A percentile compares a stretch with the other conserved stretches of the same genome.
Conservation (phyloP, 495 filamentous ascomycete species). For the Aspergillus steynii region DNA sequence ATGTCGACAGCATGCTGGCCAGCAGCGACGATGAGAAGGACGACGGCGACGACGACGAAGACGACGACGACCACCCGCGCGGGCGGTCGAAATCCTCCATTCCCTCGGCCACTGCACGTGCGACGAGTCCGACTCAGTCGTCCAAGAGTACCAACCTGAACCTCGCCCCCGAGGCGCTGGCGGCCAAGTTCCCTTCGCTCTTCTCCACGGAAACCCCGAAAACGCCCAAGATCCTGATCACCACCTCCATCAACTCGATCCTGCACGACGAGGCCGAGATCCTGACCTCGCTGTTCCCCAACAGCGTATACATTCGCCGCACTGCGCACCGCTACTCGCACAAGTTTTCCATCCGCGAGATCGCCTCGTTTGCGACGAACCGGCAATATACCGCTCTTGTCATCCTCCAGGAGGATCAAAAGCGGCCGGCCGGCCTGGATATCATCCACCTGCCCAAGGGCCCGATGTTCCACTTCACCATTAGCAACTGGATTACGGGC, state of each 20-base stretch:
- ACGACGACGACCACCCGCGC: conserved; percentile 40
- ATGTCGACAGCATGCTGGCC: conserved; percentile 49
- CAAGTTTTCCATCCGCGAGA: conserved; percentile 88
- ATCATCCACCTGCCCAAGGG: conserved; percentile 81
- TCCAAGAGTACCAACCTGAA: conserved; percentile 70
- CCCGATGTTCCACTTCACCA: conserved; percentile 83
- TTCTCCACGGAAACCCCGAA: conserved; percentile 62
- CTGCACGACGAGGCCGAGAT: conserved; percentile 79
- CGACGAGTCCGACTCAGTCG: conserved; percentile 58
- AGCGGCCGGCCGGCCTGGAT: conserved; percentile 72
- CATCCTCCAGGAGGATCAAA: conserved; percentile 81
- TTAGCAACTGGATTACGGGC: conserved; percentile 84
- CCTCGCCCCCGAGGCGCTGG: conserved; percentile 66
- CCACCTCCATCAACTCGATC: conserved; percentile 80
- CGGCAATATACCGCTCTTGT: conserved; percentile 77
- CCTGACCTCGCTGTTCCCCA: conserved; percentile 79
- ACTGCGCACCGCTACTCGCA: conserved; percentile 76
- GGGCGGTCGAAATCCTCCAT: conserved; percentile 36
- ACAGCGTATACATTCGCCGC: conserved; percentile 82
- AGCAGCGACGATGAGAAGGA: conserved; percentile 46
- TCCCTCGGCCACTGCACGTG: conserved; percentile 53
- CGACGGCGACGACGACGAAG: conserved; percentile 46
- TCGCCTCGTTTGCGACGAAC: conserved; percentile 78
- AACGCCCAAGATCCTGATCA: conserved; percentile 81
- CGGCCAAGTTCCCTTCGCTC: conserved; percentile 77